Conservation (phyloP, 345 rosid genomes). For the Corchorus capsularis region DNA sequence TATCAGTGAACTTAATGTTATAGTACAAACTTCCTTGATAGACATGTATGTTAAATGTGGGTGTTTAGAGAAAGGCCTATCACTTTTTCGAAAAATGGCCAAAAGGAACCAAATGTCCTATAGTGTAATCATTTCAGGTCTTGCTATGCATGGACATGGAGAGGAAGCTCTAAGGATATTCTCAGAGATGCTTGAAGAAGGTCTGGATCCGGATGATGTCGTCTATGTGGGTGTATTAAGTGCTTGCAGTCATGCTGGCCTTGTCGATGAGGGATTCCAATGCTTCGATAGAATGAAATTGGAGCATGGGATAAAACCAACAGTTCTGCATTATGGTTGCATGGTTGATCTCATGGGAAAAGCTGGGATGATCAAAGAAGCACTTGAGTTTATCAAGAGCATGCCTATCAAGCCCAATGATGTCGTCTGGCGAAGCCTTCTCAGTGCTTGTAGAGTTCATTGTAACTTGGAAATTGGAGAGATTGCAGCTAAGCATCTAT, state of each 20-base stretch:
- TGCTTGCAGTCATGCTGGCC: conserved; percentile 51
- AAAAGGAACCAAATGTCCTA: conserved; percentile 36
- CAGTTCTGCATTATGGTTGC: conserved; percentile 69
- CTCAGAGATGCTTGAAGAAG: conserved; percentile 41
- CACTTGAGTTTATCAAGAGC: conserved; percentile 51
- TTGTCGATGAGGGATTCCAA: conserved; percentile 35
- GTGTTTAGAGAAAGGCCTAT: conserved; percentile 38
- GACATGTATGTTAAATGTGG: conserved; percentile 59
- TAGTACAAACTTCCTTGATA: conserved; percentile 46
- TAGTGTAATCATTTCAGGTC: conserved; percentile 48
- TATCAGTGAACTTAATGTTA: conserved; percentile 42
- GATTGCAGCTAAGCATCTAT: conserved; percentile 48
- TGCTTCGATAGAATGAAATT: conserved; percentile 39
- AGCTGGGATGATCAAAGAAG: conserved; percentile 61
- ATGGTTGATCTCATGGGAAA: conserved; percentile 68
- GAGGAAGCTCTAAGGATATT: conserved; percentile 38
- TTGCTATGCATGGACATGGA: conserved; percentile 46
- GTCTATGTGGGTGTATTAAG: conserved; percentile 44
- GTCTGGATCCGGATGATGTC: conserved; percentile 36
- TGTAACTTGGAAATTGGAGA: conserved; percentile 52
- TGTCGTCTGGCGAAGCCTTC: conserved; percentile 80
- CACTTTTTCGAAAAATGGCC: conserved; percentile 37
- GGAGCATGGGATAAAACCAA: conserved; percentile 51
- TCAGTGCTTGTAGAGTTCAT: conserved; percentile 61
- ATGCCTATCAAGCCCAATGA: conserved; percentile 62